Evolutionary conservation across 768 basidiomycete species (phyloP).

Genomic region (Leccinum barrowsii): DNA sequence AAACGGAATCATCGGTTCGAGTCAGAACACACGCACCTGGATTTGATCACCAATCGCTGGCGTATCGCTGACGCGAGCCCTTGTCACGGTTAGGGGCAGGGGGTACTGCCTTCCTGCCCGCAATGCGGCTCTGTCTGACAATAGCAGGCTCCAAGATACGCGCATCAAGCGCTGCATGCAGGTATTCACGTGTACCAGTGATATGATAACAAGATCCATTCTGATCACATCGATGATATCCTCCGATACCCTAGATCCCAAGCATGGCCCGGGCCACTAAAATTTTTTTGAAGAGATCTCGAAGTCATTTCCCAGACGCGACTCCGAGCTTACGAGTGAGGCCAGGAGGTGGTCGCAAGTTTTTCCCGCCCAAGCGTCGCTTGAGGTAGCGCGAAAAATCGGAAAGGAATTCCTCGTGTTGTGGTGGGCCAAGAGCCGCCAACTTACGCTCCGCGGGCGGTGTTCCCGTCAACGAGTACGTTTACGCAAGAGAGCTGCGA

Average conservation of each 20-base stretch:
- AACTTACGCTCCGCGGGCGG: constrained; percentile 2
- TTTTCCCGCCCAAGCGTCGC: background rate
- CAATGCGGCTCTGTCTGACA: background rate
- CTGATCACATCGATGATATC: constrained; percentile 5
- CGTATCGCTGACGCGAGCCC: constrained; percentile 7
- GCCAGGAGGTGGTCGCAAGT: background rate
- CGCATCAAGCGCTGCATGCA: constrained; percentile 9
- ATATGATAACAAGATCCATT: constrained; percentile 6
- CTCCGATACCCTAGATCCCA: constrained; percentile 20
- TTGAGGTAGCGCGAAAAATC: background rate
- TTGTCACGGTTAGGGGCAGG: constrained; percentile 14
- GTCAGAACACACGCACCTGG: constrained; percentile 13
- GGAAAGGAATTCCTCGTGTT: background rate
- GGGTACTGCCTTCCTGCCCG: background rate
- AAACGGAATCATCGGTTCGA: background rate
- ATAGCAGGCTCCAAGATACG: background rate
- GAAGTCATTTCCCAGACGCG: background rate
- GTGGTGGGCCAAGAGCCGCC: constrained; percentile 3
- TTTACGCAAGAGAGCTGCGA: constrained; percentile 29
- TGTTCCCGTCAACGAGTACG: constrained; percentile 13
- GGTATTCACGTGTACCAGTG: constrained; percentile 21
- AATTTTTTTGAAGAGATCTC: background rate
- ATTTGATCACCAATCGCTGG: constrained; percentile 5
- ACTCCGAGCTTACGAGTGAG: background rate
- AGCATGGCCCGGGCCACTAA: background rate